Evolutionary conservation across 306 rosid genomes (phyloP).

Genomic region (Luffa acutangula): DNA sequence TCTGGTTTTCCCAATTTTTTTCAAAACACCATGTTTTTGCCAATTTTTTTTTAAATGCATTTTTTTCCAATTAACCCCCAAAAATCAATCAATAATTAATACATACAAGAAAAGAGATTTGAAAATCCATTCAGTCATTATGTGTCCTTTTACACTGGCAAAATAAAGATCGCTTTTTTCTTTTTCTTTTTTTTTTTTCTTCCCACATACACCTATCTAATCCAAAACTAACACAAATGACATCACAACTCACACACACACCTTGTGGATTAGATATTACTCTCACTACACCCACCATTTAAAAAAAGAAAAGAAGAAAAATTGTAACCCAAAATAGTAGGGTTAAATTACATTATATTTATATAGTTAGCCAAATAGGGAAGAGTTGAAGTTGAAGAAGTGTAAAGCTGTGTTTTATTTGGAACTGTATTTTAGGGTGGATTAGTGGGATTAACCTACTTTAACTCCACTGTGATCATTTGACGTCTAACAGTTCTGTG

Average conservation of each 20-base stretch:
- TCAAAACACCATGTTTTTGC: too few relatives aligned
- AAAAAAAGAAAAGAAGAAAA: too few relatives aligned
- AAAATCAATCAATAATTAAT: too few relatives aligned
- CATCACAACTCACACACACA: not conserved
- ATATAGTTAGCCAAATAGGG: not conserved
- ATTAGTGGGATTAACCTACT: slow-evolving; percentile 28
- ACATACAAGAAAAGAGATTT: not conserved
- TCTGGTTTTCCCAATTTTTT: too few relatives aligned
- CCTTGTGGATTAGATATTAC: not conserved
- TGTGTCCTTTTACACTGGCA: not conserved
- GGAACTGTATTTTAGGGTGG: not conserved
- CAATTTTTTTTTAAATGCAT: too few relatives aligned
- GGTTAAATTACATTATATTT: not conserved
- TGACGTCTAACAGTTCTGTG: slow-evolving; percentile 39
- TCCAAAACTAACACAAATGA: not conserved
- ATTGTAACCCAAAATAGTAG: not conserved
- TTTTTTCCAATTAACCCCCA: too few relatives aligned
- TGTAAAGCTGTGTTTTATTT: not conserved
- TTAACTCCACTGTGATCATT: slow-evolving; percentile 24
- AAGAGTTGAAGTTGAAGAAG: not conserved
- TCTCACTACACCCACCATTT: not conserved
- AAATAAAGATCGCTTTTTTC: too few relatives aligned
- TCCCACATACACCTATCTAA: not conserved
- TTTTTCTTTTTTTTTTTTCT: not conserved
- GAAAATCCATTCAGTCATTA: too few relatives aligned